Conservation (phyloP, 2,329 filamentous ascomycete genomes). For the Penicillium sp. region DNA sequence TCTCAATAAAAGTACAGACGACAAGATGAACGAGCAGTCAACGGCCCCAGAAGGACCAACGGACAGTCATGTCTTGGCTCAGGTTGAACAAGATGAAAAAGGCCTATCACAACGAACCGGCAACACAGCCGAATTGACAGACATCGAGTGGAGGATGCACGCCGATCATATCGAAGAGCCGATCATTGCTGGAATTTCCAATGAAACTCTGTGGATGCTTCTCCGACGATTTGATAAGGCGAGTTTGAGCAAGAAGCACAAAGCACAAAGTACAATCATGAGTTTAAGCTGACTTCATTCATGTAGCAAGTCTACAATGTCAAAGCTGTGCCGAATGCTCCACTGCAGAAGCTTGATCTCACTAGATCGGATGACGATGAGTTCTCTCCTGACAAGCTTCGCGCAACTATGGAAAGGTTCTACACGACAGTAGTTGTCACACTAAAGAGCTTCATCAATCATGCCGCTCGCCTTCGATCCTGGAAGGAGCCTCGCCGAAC, state of each 20-base stretch:
- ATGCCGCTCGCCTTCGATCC: slow-evolving; percentile 69
- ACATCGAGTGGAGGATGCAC: slow-evolving; percentile 21
- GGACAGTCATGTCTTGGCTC: slow-evolving; percentile 24
- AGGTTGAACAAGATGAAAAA: slow-evolving; percentile 20
- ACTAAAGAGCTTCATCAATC: slow-evolving; percentile 63
- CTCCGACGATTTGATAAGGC: slow-evolving; percentile 71
- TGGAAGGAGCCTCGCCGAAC: slow-evolving; percentile 73
- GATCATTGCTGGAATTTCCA: slow-evolving; percentile 63
- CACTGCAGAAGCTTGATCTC: slow-evolving; percentile 68
- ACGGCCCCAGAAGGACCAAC: slow-evolving; percentile 16
- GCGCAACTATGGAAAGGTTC: slow-evolving; percentile 70
- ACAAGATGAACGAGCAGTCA: not conserved
- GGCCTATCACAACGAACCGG: slow-evolving; percentile 16
- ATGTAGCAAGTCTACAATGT: slow-evolving; percentile 63
- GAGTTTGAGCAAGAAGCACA: not conserved
- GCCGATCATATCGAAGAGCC: slow-evolving; percentile 25
- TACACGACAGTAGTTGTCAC: slow-evolving; percentile 75
- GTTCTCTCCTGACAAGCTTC: slow-evolving; percentile 77
- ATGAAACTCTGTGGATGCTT: slow-evolving; percentile 70
- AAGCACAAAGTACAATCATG: no score
- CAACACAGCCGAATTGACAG: slow-evolving; percentile 10
- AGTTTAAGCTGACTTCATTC: slow-evolving; percentile 20
- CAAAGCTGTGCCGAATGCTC: slow-evolving; percentile 58
- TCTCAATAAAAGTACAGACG: not conserved
- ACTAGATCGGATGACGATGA: slow-evolving; percentile 78